Conservation (phyloP, 2,329 filamentous ascomycete genomes). For the Arthrinium phaeospermum region DNA sequence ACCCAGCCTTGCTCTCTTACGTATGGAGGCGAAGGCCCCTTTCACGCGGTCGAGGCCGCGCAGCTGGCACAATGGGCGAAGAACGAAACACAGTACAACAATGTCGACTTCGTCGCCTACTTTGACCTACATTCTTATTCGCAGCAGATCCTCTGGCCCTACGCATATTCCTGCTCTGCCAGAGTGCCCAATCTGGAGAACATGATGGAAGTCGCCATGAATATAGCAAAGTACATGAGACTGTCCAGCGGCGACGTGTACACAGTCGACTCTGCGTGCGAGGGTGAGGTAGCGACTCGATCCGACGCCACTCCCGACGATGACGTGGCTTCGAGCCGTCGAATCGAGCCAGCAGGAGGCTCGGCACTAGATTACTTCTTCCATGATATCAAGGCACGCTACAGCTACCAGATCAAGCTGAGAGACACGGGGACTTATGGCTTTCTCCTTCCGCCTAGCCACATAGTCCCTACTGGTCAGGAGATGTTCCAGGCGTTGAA, state of each 20-base stretch:
- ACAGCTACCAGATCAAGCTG: slow-evolving; percentile 93
- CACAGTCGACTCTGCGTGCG: slow-evolving; percentile 82
- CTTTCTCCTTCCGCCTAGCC: slow-evolving; percentile 83
- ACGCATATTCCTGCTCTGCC: slow-evolving; percentile 80
- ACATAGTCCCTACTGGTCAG: slow-evolving; percentile 88
- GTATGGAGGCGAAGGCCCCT: slow-evolving; percentile 82
- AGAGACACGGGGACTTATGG: slow-evolving; percentile 94
- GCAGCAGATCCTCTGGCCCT: slow-evolving; percentile 93
- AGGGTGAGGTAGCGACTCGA: slow-evolving; percentile 66
- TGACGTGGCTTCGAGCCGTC: slow-evolving; percentile 41
- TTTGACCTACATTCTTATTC: slow-evolving; percentile 94
- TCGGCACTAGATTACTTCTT: slow-evolving; percentile 96
- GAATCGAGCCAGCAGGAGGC: slow-evolving; percentile 77
- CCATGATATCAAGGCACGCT: slow-evolving; percentile 80
- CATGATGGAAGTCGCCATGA: slow-evolving; percentile 85
- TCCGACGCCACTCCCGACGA: slow-evolving; percentile 31
- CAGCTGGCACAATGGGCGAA: slow-evolving; percentile 81
- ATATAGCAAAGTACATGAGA: slow-evolving; percentile 87
- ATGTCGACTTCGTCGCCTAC: slow-evolving; percentile 80
- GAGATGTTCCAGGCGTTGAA: slow-evolving; percentile 85
- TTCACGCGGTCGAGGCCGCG: slow-evolving; percentile 81
- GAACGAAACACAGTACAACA: slow-evolving; percentile 74
- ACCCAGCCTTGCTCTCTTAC: slow-evolving; percentile 89
- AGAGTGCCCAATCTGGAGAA: slow-evolving; percentile 88
- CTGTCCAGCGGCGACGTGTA: slow-evolving; percentile 78